Percentiles rank a stretch among this genome's conserved stretches.
These are phyloP conservation scores for Penicillium sp. DNA, from an alignment of 2,329 filamentous ascomycete species.

Conservation along the genomic window DNA sequence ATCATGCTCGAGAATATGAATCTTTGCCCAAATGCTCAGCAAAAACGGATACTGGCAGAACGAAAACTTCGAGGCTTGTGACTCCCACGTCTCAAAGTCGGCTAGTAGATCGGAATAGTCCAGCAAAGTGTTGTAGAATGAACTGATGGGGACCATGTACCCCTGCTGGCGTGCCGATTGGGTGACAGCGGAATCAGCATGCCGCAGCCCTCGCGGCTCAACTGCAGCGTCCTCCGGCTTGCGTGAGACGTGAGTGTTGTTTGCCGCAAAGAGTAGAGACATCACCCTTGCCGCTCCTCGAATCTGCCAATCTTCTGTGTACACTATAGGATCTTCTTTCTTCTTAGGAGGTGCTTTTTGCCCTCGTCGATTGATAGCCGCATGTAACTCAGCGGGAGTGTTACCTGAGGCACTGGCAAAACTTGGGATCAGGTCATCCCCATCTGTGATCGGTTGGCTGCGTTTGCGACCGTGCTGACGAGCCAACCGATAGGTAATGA, in stretches of 20 bases:
- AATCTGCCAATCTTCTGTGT: slow-evolving; percentile 85
- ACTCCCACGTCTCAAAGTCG: slow-evolving; percentile 87
- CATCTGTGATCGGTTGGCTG: slow-evolving; percentile 55
- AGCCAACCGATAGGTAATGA: slow-evolving; percentile 74
- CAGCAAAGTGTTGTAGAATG: slow-evolving; percentile 82
- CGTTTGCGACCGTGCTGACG: slow-evolving; percentile 66
- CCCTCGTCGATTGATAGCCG: slow-evolving; percentile 58
- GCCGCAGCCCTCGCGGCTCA: slow-evolving; percentile 32
- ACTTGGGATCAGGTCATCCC: slow-evolving; percentile 60
- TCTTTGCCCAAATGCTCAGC: slow-evolving; percentile 87
- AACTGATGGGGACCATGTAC: slow-evolving; percentile 70
- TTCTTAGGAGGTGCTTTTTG: slow-evolving; percentile 55
- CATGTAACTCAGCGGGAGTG: slow-evolving; percentile 66
- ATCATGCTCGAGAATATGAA: slow-evolving; percentile 83
- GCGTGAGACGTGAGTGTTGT: slow-evolving; percentile 52
- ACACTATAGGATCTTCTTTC: slow-evolving; percentile 52
- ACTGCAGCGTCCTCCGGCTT: slow-evolving; percentile 33
- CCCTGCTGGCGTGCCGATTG: slow-evolving; percentile 50
- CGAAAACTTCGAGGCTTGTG: slow-evolving; percentile 66
- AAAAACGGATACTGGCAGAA: slow-evolving; percentile 94
- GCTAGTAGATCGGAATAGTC: slow-evolving; percentile 80
- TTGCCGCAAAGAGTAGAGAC: slow-evolving; percentile 75
- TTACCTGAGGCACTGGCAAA: slow-evolving; percentile 62
- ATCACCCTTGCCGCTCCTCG: slow-evolving; percentile 75
- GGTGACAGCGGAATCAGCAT: slow-evolving; percentile 38